These are phyloP conservation scores for Aureococcus anophagefferens DNA, from an alignment of 108 stramenopile species.

Conservation along the genomic window DNA sequence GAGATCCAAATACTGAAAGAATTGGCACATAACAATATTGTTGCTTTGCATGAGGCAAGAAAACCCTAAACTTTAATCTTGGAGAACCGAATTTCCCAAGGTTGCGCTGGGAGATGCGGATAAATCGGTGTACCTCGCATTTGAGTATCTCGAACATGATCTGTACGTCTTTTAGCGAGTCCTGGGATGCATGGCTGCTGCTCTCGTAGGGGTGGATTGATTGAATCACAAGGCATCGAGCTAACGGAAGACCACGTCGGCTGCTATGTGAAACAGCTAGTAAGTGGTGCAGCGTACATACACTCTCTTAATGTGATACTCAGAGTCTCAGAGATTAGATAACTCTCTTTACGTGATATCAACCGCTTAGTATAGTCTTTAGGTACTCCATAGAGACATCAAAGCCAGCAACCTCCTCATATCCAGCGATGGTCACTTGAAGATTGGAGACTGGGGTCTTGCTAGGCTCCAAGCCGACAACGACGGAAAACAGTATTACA, in stretches of 20 bases:
- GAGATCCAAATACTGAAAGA: constrained; percentile 87
- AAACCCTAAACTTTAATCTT: too few species aligned
- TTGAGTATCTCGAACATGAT: constrained; percentile 89
- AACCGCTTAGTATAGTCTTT: too few species aligned
- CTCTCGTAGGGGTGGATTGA: too few species aligned
- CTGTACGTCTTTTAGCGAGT: constrained; percentile 50
- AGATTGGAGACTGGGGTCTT: constrained; percentile 93
- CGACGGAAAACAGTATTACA: neutral
- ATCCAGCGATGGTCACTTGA: constrained; percentile 71
- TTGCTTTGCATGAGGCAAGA: too few species aligned
- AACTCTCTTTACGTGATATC: too few species aligned
- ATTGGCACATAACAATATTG: constrained; percentile 68
- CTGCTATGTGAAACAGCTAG: constrained; percentile 50
- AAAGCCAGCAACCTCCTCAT: constrained; percentile 87
- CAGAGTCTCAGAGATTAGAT: too few species aligned
- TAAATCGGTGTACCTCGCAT: constrained; percentile 73
- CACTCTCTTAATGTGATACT: too few species aligned
- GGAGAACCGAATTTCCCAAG: too few species aligned
- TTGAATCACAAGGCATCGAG: too few species aligned
- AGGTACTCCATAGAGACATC: constrained; percentile 85
- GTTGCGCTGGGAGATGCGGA: constrained; percentile 20
- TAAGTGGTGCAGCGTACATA: constrained; percentile 77
- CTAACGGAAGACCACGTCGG: constrained; percentile 7
- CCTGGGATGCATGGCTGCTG: neutral
- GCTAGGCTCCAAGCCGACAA: constrained; percentile 35